phyloP scores from a whole-genome alignment of 2,329 filamentous ascomycete species.

The Simplicillium sp. region DNA sequence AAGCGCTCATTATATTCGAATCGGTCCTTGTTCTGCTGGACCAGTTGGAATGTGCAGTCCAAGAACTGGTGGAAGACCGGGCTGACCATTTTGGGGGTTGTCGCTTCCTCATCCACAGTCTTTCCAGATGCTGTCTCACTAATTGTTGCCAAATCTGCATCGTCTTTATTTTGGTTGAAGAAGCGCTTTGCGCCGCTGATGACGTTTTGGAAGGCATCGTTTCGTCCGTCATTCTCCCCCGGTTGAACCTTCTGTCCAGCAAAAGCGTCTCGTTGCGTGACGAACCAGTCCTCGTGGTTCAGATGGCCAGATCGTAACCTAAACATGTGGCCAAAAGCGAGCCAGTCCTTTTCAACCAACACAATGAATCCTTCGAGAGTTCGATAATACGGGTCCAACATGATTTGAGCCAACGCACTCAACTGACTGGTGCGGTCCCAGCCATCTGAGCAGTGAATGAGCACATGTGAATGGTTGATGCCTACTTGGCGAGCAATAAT shows the following conservation, averaged over 20 bases:
- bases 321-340: slow-evolving; percentile 98
- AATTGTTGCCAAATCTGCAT: slow-evolving; percentile 49
- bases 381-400: slow-evolving; percentile 90
- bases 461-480: slow-evolving; percentile 84
- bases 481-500: slow-evolving; percentile 83
- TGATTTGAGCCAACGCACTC: slow-evolving; percentile 82
- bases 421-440: slow-evolving; percentile 97
- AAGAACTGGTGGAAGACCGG: slow-evolving; percentile 98
- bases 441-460: slow-evolving; percentile 96
- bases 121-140: slow-evolving; percentile 28
- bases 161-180: slow-evolving; percentile 60
- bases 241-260: slow-evolving; percentile 54
- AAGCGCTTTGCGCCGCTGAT: slow-evolving; percentile 86
- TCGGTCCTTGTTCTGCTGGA: slow-evolving; percentile 74
- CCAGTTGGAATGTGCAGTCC: slow-evolving; percentile 83
- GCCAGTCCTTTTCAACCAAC: slow-evolving; percentile 92
- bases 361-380: slow-evolving; percentile 93
- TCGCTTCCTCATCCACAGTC: slow-evolving; percentile 52
- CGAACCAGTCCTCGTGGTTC: slow-evolving; percentile 90
- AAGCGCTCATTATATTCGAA: slow-evolving; percentile 98
- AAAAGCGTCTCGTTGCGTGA: slow-evolving; percentile 70
- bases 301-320: slow-evolving; percentile 81
- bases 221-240: slow-evolving; percentile 49
- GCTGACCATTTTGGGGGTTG: slow-evolving; percentile 80
- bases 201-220: slow-evolving; percentile 78